Evolutionary conservation across 805 yeast genomes (phyloP).

Genomic region (Teunomyces gatunensis): DNA sequence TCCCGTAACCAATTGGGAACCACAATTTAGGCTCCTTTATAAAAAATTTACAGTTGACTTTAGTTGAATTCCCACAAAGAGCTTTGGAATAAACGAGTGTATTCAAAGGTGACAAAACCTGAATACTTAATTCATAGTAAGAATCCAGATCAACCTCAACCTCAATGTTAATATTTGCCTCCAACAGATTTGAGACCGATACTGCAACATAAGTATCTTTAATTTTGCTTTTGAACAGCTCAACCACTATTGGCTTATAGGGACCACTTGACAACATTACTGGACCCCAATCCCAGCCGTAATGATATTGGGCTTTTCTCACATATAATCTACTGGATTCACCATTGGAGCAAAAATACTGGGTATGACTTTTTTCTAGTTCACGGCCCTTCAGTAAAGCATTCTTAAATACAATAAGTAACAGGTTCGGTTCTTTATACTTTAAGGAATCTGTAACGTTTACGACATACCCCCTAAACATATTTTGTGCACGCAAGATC

Average conservation of each 20-base stretch:
- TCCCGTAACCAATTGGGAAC: background rate
- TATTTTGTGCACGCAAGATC: conserved; percentile 40
- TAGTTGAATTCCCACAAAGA: background rate
- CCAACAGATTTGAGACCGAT: background rate
- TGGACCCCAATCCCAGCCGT: conserved; percentile 62
- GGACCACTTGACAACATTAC: conserved; percentile 45
- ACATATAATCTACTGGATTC: conserved; percentile 43
- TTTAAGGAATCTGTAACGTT: conserved; percentile 20
- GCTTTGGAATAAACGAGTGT: background rate
- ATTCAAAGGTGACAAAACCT: background rate
- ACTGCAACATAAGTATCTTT: background rate
- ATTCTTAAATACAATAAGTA: conserved; percentile 37
- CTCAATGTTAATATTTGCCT: background rate
- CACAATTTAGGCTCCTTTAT: background rate
- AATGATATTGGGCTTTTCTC: conserved; percentile 54
- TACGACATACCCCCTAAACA: conserved; percentile 38
- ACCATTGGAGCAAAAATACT: conserved; percentile 37
- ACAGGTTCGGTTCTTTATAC: conserved; percentile 21
- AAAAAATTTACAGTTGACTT: background rate
- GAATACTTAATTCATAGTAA: background rate
- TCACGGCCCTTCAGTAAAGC: conserved; percentile 33
- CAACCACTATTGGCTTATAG: conserved; percentile 33
- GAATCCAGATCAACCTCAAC: background rate
- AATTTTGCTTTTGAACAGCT: background rate
- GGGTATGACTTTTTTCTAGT: conserved; percentile 30